Conservation (phyloP, 2,329 filamentous ascomycete species). For the Penicillium aurantiogriseum region DNA sequence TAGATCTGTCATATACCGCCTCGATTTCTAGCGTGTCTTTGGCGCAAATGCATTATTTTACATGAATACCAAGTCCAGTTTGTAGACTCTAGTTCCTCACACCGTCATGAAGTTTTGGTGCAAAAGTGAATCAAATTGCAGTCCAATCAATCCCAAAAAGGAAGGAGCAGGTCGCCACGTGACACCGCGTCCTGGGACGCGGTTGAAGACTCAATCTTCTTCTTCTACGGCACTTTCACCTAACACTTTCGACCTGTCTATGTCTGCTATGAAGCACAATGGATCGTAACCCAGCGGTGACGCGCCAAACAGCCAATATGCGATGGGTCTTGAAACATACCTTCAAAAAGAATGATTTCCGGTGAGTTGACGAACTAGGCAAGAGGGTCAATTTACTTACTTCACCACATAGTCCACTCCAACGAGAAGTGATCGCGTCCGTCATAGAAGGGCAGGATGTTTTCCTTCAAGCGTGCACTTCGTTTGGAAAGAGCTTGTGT, state of each 20-base stretch:
- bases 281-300: conserved; percentile 25
- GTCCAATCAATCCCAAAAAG: conserved; percentile 1
- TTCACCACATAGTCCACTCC: conserved; percentile 61
- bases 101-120: background rate
- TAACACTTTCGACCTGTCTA: background rate
- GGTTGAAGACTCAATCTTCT: background rate
- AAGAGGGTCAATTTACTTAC: background rate
- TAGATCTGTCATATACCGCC: conserved; percentile 21
- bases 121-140: background rate
- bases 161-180: conserved; percentile 24
- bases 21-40: conserved; percentile 16
- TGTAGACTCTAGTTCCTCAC: background rate
- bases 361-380: conserved; percentile 47
- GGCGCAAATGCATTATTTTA: conserved; percentile 3
- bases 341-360: conserved; percentile 71
- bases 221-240: background rate
- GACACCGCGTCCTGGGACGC: conserved; percentile 22
- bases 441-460: conserved; percentile 83
- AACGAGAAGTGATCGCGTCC: conserved; percentile 82
- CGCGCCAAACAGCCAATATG: conserved; percentile 54
- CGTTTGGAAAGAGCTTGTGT: conserved; percentile 88
- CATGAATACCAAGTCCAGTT: background rate
- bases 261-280: conserved; percentile 28
- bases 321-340: conserved; percentile 72
- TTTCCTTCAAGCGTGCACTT: conserved; percentile 75